These are phyloP conservation scores for Irpex sp. DNA, from an alignment of 1,284 basidiomycete species.

Conservation along the genomic window DNA sequence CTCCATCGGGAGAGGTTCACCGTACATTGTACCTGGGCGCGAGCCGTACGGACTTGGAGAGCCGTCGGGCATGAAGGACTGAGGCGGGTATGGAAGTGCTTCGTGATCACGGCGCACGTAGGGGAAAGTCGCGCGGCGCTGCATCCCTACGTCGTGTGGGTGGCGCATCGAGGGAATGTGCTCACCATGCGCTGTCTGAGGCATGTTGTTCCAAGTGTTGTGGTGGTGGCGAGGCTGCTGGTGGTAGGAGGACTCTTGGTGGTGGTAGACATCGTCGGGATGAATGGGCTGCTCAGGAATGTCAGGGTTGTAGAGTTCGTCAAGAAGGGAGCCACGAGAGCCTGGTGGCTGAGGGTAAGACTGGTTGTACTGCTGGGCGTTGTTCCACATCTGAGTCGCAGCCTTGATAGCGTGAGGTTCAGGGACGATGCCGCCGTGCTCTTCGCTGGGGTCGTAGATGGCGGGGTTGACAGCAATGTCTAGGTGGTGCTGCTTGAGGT, in stretches of 20 bases:
- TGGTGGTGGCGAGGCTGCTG: constrained; percentile 17
- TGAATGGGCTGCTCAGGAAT: constrained; percentile 38
- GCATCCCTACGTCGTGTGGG: constrained; percentile 42
- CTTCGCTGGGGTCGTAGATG: constrained; percentile 46
- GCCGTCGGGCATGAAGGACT: constrained; percentile 31
- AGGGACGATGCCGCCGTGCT: constrained; percentile 32
- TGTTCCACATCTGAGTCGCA: constrained; percentile 27
- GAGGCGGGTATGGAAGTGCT: constrained; percentile 37
- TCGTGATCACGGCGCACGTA: constrained; percentile 64
- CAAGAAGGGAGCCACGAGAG: constrained; percentile 54
- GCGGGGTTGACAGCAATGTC: constrained; percentile 47
- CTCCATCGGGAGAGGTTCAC: constrained; percentile 36
- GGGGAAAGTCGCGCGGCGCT: constrained; percentile 68
- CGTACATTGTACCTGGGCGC: constrained; percentile 36
- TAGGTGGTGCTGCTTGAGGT: constrained; percentile 33
- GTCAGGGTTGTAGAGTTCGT: constrained; percentile 57
- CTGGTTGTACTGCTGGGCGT: constrained; percentile 24
- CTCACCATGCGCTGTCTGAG: constrained; percentile 28
- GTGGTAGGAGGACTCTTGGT: constrained; percentile 17
- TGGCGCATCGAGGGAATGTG: constrained; percentile 32
- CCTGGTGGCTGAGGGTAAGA: constrained; percentile 32
- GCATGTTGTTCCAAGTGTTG: constrained; percentile 28
- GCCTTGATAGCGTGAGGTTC: constrained; percentile 34
- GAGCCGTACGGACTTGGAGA: constrained; percentile 29
- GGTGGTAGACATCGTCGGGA: constrained; percentile 32